Conservation (phyloP, 2,329 filamentous ascomycete genomes). For the Penicillium sp. region DNA sequence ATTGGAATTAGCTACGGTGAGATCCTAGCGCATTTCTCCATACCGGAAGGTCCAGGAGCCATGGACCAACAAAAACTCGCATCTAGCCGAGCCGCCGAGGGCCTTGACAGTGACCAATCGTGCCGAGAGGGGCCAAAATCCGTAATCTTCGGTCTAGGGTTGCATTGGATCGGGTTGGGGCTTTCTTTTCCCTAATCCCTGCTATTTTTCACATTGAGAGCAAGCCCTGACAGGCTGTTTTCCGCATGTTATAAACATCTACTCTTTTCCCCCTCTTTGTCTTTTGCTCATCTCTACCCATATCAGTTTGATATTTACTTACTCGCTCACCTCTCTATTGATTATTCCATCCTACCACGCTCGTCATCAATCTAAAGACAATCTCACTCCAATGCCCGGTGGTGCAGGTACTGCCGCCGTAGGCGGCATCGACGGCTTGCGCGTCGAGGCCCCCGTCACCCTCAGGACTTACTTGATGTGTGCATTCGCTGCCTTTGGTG, state of each 20-base stretch:
- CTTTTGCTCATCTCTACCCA: neutral
- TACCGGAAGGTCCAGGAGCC: neutral
- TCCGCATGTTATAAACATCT: neutral
- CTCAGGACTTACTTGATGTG: constrained; percentile 61
- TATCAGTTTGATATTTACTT: neutral
- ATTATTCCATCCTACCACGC: neutral
- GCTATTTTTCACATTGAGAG: neutral
- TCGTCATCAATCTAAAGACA: neutral
- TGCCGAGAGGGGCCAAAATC: neutral
- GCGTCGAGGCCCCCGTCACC: constrained; percentile 60
- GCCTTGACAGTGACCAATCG: neutral
- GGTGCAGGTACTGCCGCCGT: constrained; percentile 10
- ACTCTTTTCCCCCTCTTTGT: neutral
- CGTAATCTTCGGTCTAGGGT: neutral
- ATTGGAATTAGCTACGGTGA: neutral
- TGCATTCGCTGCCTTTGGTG: constrained; percentile 61
- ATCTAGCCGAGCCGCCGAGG: neutral
- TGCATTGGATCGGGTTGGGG: neutral
- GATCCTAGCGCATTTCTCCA: neutral
- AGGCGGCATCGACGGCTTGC: constrained; percentile 52
- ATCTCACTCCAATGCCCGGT: constrained; percentile 24
- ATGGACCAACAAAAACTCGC: neutral
- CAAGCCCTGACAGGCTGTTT: neutral
- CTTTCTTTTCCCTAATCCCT: neutral
- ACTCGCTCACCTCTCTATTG: neutral